A percentile compares a stretch with the other conserved stretches of the same genome.
phyloP scores from a whole-genome alignment of 2,329 filamentous ascomycete genomes.

The Nemania serpens region DNA sequence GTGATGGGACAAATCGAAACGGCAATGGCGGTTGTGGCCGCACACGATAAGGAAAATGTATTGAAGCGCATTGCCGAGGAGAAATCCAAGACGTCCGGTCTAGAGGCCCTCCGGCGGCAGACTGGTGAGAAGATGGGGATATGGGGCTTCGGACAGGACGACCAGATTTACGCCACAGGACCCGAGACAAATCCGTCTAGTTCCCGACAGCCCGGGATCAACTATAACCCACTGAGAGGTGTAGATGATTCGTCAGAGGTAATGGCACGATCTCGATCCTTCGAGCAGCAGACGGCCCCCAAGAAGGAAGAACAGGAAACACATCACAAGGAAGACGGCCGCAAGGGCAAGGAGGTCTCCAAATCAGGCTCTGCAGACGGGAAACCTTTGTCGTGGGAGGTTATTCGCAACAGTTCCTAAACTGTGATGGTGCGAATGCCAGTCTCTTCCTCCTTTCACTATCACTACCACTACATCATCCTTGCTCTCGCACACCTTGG shows the following conservation, averaged over 20 bases:
- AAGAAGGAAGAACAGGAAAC: neutral
- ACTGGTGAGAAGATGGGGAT: slow-evolving; percentile 1
- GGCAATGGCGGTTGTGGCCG: slow-evolving; percentile 29
- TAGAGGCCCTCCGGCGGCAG: neutral
- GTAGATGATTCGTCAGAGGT: neutral
- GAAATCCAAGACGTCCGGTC: neutral
- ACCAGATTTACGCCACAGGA: neutral
- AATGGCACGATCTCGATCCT: neutral
- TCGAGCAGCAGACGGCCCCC: neutral
- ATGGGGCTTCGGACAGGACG: neutral
- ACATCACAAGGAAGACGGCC: neutral
- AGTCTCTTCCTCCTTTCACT: too few species aligned
- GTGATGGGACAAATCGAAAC: slow-evolving; percentile 25
- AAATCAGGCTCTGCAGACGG: neutral
- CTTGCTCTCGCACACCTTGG: neutral
- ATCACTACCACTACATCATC: neutral
- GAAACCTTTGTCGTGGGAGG: neutral
- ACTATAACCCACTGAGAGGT: slow-evolving; percentile 15
- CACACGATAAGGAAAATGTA: slow-evolving; percentile 27
- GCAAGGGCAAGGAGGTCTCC: neutral
- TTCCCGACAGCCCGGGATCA: slow-evolving; percentile 13
- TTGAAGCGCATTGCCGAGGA: neutral
- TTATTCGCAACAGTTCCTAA: neutral
- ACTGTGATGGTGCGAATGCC: neutral
- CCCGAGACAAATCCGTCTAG: neutral